Base-by-base conservation (phyloP, 2,329 filamentous ascomycete species). In the Paramyrothecium sp. region DNA sequence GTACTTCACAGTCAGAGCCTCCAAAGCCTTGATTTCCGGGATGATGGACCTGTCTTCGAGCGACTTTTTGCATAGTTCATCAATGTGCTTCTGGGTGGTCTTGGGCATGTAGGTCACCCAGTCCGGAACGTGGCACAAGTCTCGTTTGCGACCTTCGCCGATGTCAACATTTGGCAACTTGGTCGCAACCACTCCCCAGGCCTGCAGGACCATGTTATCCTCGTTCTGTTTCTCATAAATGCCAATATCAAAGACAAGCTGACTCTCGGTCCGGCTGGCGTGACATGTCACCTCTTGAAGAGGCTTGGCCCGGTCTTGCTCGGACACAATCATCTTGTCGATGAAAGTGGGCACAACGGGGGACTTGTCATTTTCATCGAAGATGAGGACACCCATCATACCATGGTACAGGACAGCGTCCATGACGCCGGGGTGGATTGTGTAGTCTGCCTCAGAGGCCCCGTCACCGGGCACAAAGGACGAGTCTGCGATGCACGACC, bases 261-360 rank as follows among this genome's bases (percentile, higher is more conserved):
- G 22, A 33, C 30, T 60, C 55, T 30, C 26, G 26, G 26, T 30
- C 5, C 26, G 26, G 10, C 26, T 30, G 26, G 26, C 26, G 26
- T 30, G 26, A 30, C 26, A 30, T 30, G 26, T 30, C 26, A 30
- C 26, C 26, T 30, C 26, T 30, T 30, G 26, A 30, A 30, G 26
- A 4, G 26, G 26, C 26, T 30, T 30, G 10, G 26, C 26, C 26
- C 26, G 26, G 53, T 22, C 26, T 55, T 51, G 49, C 20, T 52
- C 38, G 38, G 46, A 22, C 20, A 60, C 49, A 20, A 26, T 22
- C 23, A 60, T 44, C 33, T 55, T 23, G 13, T 58, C 22, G 58
- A 60, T 60, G 56, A 60, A 60, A 20, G 47, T 56, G 11, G 58
- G 58, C 33, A 58, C 58, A 26, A 56, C 49, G 17, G 59, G 47